phyloP scores from a whole-genome alignment of 805 yeast species.

The Candida glaebosa region DNA sequence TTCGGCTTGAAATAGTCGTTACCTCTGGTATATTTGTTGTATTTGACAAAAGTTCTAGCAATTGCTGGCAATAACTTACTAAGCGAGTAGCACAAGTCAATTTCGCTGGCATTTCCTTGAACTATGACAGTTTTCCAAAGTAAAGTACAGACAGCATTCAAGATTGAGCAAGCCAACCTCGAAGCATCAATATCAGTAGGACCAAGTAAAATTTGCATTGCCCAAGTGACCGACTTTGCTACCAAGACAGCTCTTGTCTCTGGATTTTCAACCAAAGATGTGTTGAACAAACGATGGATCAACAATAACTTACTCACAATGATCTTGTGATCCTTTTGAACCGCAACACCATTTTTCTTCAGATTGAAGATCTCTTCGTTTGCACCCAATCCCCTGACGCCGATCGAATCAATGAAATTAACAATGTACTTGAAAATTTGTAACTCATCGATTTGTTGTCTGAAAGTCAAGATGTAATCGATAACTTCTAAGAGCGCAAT shows the following conservation, averaged over 20 bases:
- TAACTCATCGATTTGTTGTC: conserved; percentile 32
- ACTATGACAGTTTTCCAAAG: conserved; percentile 30
- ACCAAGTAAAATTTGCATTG: conserved; percentile 53
- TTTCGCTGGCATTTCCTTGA: conserved; percentile 25
- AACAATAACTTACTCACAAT: conserved; percentile 58
- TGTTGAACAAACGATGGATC: conserved; percentile 51
- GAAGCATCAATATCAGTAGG: conserved; percentile 55
- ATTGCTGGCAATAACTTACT: conserved; percentile 54
- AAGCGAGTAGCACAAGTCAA: conserved; percentile 44
- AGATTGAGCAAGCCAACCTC: conserved; percentile 59
- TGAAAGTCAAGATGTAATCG: conserved; percentile 51
- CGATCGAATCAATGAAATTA: conserved; percentile 50
- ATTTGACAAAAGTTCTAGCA: conserved; percentile 47
- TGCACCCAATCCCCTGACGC: conserved; percentile 53
- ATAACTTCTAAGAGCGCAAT: conserved; percentile 56
- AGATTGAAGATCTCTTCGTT: conserved; percentile 27
- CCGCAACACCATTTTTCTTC: conserved; percentile 12
- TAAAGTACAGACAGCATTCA: conserved; percentile 47
- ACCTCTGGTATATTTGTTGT: conserved; percentile 47
- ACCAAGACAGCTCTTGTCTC: conserved; percentile 38
- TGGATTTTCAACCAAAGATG: conserved; percentile 26
- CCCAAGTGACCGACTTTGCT: conserved; percentile 48
- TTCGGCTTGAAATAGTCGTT: conserved; percentile 51
- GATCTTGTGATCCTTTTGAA: conserved; percentile 50
- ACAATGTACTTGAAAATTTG: conserved; percentile 41